phyloP scores from a whole-genome alignment of 139 green algal genomes.

The Zygnema circumcarinatum region DNA sequence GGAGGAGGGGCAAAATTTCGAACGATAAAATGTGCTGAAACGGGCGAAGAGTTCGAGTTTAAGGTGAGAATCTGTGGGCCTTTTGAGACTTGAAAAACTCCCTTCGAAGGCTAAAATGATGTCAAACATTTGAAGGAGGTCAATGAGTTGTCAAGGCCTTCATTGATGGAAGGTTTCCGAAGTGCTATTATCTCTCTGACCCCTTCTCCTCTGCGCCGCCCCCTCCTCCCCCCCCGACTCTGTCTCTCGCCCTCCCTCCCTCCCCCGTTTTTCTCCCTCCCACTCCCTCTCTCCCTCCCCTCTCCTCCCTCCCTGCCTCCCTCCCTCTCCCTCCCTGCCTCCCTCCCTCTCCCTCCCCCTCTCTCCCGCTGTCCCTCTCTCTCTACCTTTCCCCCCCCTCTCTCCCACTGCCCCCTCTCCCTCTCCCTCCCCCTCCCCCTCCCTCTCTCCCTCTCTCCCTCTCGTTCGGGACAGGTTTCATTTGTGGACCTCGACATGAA shows the following conservation, averaged over 20 bases:
- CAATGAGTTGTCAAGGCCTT: neutral
- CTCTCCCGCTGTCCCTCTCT: neutral
- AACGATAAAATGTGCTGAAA: neutral
- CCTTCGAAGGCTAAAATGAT: neutral
- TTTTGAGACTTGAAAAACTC: neutral
- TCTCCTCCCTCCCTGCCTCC: neutral
- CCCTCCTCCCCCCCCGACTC: neutral
- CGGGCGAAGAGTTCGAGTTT: neutral
- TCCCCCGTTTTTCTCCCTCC: neutral
- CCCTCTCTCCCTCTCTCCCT: neutral
- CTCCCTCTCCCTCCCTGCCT: neutral
- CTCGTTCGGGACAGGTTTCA: conserved; percentile 58
- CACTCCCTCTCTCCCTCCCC: neutral
- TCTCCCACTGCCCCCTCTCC: too few relatives aligned
- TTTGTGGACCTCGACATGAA: conserved; percentile 85
- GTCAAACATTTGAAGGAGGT: neutral
- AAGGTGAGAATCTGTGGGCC: conserved; percentile 7
- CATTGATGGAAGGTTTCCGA: neutral
- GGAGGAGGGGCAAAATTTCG: neutral
- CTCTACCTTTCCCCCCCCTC: neutral
- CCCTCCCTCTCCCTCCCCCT: neutral
- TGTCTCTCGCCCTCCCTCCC: neutral
- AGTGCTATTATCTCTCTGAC: neutral
- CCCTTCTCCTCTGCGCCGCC: neutral
- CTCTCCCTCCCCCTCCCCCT: neutral